These are phyloP conservation scores for Citrus sinensis DNA, from an alignment of 345 rosid species.

Conservation along the genomic window DVS_A1.0 CM039168.1:30481001-30481500, in stretches of 20 bases:
- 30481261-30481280: conserved; percentile 90
- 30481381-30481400: conserved; percentile 95
- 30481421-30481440: conserved; percentile 50
- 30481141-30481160: neutral
- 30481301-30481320: conserved; percentile 81
- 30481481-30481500: conserved; percentile 81
- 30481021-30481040: neutral
- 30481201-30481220: neutral
- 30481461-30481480: conserved; percentile 75
- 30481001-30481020: neutral
- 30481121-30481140: neutral
- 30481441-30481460: conserved; percentile 76
- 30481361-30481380: conserved; percentile 83
- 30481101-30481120: neutral
- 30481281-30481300: conserved; percentile 74
- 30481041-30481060: neutral
- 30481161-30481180: neutral
- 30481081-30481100: neutral
- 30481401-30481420: conserved; percentile 77
- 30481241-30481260: neutral
- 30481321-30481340: conserved; percentile 94
- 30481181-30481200: neutral
- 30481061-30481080: neutral
- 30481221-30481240: conserved; percentile 3
- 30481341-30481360: conserved; percentile 92